Conservation (phyloP, 805 yeast species). For the Lipomyces chichibuensis region DNA sequence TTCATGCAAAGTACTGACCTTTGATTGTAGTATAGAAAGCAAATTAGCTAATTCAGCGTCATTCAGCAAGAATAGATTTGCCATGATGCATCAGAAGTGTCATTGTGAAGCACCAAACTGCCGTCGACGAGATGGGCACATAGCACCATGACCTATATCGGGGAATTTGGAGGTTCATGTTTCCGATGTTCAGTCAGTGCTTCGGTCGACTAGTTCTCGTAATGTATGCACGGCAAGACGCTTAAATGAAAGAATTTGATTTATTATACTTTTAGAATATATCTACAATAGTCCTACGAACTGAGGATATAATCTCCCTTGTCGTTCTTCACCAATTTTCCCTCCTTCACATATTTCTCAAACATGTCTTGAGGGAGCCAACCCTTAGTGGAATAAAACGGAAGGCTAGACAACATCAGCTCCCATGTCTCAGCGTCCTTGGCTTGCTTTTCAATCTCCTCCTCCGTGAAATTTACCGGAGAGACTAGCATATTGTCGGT, state of each 20-base stretch:
- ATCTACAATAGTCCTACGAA: background rate
- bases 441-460: constrained; percentile 61
- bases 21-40: constrained; percentile 17
- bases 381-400: constrained; percentile 88
- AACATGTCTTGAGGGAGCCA: constrained; percentile 97
- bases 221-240: background rate
- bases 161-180: too few relatives aligned
- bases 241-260: background rate
- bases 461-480: constrained; percentile 66
- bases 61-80: background rate
- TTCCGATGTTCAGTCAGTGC: background rate
- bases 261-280: background rate
- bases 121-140: constrained; percentile 10
- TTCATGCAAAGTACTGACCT: constrained; percentile 26
- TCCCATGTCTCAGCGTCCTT: constrained; percentile 67
- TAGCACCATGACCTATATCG: background rate
- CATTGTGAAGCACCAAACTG: constrained; percentile 14
- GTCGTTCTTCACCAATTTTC: constrained; percentile 63
- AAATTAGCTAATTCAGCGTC: background rate
- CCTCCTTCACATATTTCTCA: constrained; percentile 65
- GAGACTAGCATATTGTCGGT: constrained; percentile 42
- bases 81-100: constrained; percentile 8
- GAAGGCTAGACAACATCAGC: constrained; percentile 64
- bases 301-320: constrained; percentile 55
- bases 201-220: background rate